phyloP scores from a whole-genome alignment of 768 basidiomycete species.

The Aureoboletus auriporus region DNA sequence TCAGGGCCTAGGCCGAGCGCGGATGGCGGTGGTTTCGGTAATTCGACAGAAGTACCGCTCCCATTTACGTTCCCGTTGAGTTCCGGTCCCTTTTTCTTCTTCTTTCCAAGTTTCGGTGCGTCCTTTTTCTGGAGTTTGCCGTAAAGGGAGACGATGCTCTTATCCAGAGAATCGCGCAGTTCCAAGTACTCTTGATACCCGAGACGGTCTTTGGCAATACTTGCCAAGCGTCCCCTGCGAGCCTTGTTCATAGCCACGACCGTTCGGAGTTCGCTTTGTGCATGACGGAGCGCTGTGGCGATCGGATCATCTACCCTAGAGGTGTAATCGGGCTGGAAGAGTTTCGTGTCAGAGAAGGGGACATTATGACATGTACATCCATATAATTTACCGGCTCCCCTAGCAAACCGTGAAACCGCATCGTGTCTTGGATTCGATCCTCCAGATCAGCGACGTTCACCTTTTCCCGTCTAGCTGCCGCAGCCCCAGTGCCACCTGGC shows the following conservation, averaged over 20 bases:
- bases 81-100: constrained; percentile 63
- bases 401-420: constrained; percentile 72
- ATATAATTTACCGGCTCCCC: constrained; percentile 59
- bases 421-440: constrained; percentile 67
- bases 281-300: constrained; percentile 82
- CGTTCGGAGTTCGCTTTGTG: constrained; percentile 74
- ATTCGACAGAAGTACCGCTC: constrained; percentile 29
- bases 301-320: constrained; percentile 92
- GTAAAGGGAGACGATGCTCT: constrained; percentile 71
- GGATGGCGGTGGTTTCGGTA: constrained; percentile 62
- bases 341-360: constrained; percentile 15
- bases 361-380: not conserved
- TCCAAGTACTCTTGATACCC: constrained; percentile 92
- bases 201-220: constrained; percentile 80
- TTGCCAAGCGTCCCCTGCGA: constrained; percentile 67
- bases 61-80: constrained; percentile 31
- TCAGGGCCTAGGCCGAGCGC: constrained; percentile 68
- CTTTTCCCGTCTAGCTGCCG: constrained; percentile 69
- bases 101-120: constrained; percentile 60
- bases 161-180: constrained; percentile 80
- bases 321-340: constrained; percentile 62
- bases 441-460: constrained; percentile 80
- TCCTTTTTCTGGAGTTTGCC: constrained; percentile 82
- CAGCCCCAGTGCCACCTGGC: constrained; percentile 75
- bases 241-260: constrained; percentile 83